These are phyloP conservation scores for Capsicum baccatum DNA, from an alignment of 257 asterid species.

Conservation along the genomic window DNA sequence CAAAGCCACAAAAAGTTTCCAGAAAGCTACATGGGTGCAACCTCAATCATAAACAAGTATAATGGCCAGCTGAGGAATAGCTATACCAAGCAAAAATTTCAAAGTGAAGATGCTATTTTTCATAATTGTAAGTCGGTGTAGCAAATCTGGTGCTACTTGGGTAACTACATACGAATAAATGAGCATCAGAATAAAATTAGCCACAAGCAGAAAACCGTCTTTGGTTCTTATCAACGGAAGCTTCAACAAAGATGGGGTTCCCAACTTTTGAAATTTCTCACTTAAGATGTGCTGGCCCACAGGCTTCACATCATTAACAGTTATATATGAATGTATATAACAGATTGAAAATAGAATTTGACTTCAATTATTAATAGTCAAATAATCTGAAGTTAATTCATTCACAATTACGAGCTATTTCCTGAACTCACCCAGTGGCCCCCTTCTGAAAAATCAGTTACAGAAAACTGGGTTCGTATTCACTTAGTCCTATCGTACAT, in stretches of 20 bases:
- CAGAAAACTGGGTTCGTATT: not conserved
- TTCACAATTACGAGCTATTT: conserved; percentile 18
- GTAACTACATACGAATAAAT: not conserved
- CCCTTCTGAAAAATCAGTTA: conserved; percentile 6
- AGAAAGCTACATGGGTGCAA: not conserved
- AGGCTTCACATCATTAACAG: conserved; percentile 16
- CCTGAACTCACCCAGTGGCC: conserved; percentile 2
- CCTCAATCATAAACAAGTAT: conserved; percentile 7
- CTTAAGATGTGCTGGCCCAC: not conserved
- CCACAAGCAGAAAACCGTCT: not conserved
- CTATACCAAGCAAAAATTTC: conserved; percentile 17
- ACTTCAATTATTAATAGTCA: not conserved
- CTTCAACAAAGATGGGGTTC: not conserved
- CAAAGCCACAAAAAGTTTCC: not conserved
- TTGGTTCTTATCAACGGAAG: not conserved
- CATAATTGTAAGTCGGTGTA: not conserved
- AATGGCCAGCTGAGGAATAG: conserved; percentile 17
- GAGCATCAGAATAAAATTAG: conserved; percentile 13
- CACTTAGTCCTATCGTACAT: conserved; percentile 18
- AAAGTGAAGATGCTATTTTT: not conserved
- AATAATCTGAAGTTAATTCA: not conserved
- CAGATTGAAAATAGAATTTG: conserved; percentile 20
- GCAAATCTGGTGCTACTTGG: conserved; percentile 8
- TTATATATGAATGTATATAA: not conserved
- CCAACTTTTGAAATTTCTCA: not conserved